Conservation (phyloP, 2,329 filamentous ascomycete genomes). For the Zalaria obscura region DNA sequence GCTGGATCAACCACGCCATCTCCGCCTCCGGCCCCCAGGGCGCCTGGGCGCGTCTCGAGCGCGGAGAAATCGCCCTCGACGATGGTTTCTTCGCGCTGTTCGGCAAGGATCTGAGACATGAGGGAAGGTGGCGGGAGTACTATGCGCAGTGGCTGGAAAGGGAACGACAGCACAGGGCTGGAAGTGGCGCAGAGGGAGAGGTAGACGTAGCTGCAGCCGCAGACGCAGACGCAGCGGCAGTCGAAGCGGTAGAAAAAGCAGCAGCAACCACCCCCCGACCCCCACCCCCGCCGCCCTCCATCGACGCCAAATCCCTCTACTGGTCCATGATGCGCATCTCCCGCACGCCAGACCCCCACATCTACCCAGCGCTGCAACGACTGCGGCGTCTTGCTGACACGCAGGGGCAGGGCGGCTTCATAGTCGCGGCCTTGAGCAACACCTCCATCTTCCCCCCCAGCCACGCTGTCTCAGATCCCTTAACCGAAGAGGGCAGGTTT, state of each 20-base stretch:
- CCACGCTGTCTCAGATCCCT: constrained; percentile 48
- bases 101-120: constrained; percentile 54
- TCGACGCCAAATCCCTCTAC: constrained; percentile 72
- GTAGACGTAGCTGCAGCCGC: too few relatives aligned
- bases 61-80: constrained; percentile 66
- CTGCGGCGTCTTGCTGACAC: constrained; percentile 33
- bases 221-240: too few relatives aligned
- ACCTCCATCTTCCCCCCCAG: constrained; percentile 72
- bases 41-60: constrained; percentile 79
- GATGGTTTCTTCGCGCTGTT: constrained; percentile 63
- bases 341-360: constrained; percentile 63
- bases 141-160: constrained; percentile 12
- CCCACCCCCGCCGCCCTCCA: too few relatives aligned
- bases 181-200: too few relatives aligned
- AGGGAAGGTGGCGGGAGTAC: constrained; percentile 54
- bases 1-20: constrained; percentile 87
- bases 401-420: neutral
- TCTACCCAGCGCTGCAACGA: constrained; percentile 66
- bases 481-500: constrained; percentile 22
- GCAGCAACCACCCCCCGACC: constrained; percentile 1
- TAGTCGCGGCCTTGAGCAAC: constrained; percentile 34
- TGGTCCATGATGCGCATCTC: constrained; percentile 78
- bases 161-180: too few relatives aligned
- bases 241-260: too few relatives aligned
- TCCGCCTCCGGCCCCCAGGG: constrained; percentile 64